Conservation (phyloP, 179 eudicot species). For the Gypsophila paniculata region DNA sequence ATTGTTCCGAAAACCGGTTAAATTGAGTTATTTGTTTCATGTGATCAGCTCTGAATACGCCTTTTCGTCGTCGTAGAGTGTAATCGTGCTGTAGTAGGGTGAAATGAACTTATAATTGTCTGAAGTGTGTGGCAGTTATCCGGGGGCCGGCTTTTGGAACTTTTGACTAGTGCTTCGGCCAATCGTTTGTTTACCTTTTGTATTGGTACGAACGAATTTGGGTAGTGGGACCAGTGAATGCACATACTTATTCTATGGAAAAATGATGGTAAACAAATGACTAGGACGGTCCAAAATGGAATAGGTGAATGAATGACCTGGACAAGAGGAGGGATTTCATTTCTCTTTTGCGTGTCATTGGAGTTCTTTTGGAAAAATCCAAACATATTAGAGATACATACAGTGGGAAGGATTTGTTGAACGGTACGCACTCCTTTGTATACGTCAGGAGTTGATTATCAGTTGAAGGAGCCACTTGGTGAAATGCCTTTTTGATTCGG, state of each 20-base stretch:
- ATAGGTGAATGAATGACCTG: not conserved
- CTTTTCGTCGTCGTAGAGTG: not conserved
- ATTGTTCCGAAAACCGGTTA: not conserved
- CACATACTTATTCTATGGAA: no score
- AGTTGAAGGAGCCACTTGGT: no score
- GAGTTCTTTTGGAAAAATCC: no score
- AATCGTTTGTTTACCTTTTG: not conserved
- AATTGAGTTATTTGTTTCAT: not conserved
- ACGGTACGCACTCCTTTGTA: no score
- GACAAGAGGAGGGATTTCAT: no score
- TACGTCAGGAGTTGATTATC: no score
- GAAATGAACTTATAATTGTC: not conserved
- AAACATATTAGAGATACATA: no score
- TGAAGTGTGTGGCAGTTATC: not conserved
- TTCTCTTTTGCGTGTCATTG: no score
- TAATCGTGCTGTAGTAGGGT: not conserved
- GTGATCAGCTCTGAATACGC: not conserved
- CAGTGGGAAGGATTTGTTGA: no score
- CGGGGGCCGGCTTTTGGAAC: not conserved
- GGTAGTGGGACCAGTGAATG: no score
- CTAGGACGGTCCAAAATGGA: not conserved
- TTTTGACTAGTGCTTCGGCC: not conserved
- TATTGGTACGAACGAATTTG: no score
- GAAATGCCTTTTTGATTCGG: no score
- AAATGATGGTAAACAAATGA: not conserved